Evolutionary conservation across 2,329 filamentous ascomycete species (phyloP).

Genomic region (Emergomyces pasteurianus): DNA sequence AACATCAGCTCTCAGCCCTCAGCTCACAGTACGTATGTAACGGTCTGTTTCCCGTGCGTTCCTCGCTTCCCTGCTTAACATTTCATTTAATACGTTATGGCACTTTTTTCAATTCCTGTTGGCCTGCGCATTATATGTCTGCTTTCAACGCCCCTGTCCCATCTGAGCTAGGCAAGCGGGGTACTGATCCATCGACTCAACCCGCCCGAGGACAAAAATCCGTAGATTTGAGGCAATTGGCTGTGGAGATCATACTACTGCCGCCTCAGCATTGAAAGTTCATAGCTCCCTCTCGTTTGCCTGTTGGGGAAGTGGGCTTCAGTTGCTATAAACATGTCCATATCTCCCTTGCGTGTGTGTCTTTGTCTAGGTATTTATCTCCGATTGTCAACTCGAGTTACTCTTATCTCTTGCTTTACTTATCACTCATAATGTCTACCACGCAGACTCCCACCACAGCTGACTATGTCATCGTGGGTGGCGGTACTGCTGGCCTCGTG

Average conservation of each 20-base stretch:
- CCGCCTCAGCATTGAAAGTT: neutral
- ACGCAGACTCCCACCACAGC: slow-evolving; percentile 9
- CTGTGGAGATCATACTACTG: too few species aligned
- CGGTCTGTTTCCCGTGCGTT: neutral
- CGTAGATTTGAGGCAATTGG: neutral
- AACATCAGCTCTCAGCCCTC: too few species aligned
- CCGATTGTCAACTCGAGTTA: neutral
- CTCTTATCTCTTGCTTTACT: neutral
- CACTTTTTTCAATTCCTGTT: neutral
- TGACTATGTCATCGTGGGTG: slow-evolving; percentile 25
- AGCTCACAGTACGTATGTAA: neutral
- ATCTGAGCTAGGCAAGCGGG: neutral
- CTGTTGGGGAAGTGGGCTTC: neutral
- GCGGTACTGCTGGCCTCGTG: slow-evolving; percentile 23
- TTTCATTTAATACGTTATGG: neutral
- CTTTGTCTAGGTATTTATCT: neutral
- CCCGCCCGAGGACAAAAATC: neutral
- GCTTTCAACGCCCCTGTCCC: neutral
- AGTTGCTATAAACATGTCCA: neutral
- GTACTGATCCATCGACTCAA: neutral
- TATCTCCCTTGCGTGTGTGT: neutral
- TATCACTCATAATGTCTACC: neutral
- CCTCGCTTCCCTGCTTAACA: neutral
- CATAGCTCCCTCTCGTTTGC: neutral
- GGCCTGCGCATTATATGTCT: neutral